phyloP scores from a whole-genome alignment of 2,329 filamentous ascomycete genomes.

The Thelonectria rubi region DNA sequence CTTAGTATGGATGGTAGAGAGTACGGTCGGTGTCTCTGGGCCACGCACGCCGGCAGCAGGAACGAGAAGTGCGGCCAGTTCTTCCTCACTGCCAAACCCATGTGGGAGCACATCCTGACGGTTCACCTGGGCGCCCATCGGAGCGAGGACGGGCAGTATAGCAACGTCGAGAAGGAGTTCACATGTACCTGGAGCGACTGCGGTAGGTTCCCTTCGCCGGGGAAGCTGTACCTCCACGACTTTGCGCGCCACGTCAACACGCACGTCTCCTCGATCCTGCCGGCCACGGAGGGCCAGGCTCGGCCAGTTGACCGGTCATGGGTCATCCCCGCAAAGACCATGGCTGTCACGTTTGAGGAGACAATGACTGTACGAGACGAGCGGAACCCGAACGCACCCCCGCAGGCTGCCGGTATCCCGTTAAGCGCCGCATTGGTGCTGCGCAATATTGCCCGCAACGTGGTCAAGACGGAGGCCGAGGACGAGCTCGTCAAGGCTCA shows the following conservation, averaged over 20 bases:
- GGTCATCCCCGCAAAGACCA: constrained; percentile 64
- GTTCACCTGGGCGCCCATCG: constrained; percentile 69
- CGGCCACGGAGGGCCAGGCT: constrained; percentile 31
- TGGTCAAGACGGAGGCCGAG: constrained; percentile 68
- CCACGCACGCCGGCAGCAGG: constrained; percentile 48
- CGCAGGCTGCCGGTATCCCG: constrained; percentile 79
- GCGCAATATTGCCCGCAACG: constrained; percentile 78
- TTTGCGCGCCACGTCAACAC: constrained; percentile 74
- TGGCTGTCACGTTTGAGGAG: constrained; percentile 64
- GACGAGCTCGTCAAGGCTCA: constrained; percentile 62
- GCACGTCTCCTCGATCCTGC: constrained; percentile 62
- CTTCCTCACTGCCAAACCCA: constrained; percentile 68
- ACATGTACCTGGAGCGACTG: constrained; percentile 76
- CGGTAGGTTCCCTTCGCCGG: constrained; percentile 60
- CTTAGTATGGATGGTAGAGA: constrained; percentile 71
- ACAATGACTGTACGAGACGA: constrained; percentile 66
- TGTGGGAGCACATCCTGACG: constrained; percentile 77
- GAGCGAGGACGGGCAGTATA: constrained; percentile 65
- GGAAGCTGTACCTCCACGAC: constrained; percentile 57
- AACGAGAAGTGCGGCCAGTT: constrained; percentile 66
- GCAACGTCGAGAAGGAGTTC: constrained; percentile 62
- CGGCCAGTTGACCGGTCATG: constrained; percentile 48
- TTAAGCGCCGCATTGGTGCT: constrained; percentile 80
- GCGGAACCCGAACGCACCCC: constrained; percentile 63
- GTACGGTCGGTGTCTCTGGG: constrained; percentile 76